phyloP scores from a whole-genome alignment of 1,139 yeast genomes.

The Candida sojae region DNA sequence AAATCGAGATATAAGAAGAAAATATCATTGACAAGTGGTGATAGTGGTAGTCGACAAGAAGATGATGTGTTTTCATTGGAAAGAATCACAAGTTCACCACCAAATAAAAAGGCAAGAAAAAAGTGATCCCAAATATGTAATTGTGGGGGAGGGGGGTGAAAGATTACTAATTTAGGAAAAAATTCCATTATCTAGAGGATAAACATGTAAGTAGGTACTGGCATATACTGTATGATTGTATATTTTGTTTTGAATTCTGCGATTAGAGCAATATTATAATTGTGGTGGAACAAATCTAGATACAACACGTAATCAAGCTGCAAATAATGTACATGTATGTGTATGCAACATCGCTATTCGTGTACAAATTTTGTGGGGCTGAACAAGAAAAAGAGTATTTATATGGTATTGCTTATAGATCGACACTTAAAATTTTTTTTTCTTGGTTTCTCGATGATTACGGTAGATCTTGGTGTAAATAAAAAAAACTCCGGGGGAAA shows the following conservation, averaged over 20 bases:
- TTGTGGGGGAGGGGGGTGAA: too few species aligned
- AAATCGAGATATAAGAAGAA: background rate
- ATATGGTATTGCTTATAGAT: background rate
- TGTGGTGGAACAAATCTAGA: too few species aligned
- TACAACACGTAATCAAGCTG: too few species aligned
- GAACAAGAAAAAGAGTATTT: background rate
- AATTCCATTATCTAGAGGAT: too few species aligned
- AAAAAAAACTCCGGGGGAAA: too few species aligned
- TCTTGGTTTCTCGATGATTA: background rate
- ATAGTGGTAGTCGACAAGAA: background rate
- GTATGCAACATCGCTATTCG: background rate
- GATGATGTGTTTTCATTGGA: conserved; percentile 2
- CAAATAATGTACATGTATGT: too few species aligned
- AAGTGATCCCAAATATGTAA: background rate
- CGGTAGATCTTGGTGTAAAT: too few species aligned
- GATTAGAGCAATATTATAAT: too few species aligned
- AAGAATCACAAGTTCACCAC: background rate
- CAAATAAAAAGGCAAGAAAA: background rate
- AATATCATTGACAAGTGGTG: background rate
- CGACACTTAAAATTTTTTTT: background rate
- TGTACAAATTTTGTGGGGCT: background rate
- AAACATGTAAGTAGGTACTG: too few species aligned
- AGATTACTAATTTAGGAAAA: too few species aligned
- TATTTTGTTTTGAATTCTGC: too few species aligned
- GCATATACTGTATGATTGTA: too few species aligned